Conservation (phyloP, 2,329 filamentous ascomycete species). For the Colletotrichum lindemuthianum region DNA sequence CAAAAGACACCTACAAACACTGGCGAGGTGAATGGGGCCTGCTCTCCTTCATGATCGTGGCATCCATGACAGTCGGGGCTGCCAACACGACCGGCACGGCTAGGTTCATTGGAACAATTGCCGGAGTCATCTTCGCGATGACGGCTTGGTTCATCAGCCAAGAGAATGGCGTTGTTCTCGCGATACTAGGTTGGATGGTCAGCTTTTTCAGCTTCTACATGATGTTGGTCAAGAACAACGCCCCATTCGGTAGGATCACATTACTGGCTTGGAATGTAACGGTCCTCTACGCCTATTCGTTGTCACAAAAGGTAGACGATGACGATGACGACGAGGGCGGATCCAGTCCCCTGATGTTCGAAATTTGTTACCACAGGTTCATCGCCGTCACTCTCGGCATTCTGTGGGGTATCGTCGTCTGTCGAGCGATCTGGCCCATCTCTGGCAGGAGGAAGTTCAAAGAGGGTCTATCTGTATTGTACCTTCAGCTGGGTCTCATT, state of each 20-base stretch:
- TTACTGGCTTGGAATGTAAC: constrained; percentile 96
- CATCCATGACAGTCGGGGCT: constrained; percentile 96
- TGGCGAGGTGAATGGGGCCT: constrained; percentile 98
- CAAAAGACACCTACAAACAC: constrained; percentile 81
- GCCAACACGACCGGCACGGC: constrained; percentile 92
- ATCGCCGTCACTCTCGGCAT: constrained; percentile 87
- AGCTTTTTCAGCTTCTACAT: constrained; percentile 89
- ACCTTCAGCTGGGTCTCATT: constrained; percentile 93
- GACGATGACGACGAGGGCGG: constrained; percentile 92
- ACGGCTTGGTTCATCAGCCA: constrained; percentile 80
- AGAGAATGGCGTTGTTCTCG: constrained; percentile 79
- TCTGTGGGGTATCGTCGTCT: constrained; percentile 91
- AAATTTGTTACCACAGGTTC: constrained; percentile 89
- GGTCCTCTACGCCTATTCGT: constrained; percentile 91
- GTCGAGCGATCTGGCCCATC: constrained; percentile 91
- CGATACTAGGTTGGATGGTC: constrained; percentile 83
- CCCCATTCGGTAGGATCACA: constrained; percentile 91
- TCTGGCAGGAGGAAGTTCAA: constrained; percentile 89
- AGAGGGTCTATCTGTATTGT: constrained; percentile 88
- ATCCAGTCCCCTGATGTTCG: constrained; percentile 81
- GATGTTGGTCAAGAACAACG: constrained; percentile 84
- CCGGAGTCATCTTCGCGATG: constrained; percentile 81
- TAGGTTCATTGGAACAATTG: constrained; percentile 85
- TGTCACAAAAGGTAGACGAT: constrained; percentile 81
- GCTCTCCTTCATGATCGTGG: constrained; percentile 97